Conservation (phyloP, 2,329 filamentous ascomycete genomes). For the Pestalotiopsis sp. region DNA sequence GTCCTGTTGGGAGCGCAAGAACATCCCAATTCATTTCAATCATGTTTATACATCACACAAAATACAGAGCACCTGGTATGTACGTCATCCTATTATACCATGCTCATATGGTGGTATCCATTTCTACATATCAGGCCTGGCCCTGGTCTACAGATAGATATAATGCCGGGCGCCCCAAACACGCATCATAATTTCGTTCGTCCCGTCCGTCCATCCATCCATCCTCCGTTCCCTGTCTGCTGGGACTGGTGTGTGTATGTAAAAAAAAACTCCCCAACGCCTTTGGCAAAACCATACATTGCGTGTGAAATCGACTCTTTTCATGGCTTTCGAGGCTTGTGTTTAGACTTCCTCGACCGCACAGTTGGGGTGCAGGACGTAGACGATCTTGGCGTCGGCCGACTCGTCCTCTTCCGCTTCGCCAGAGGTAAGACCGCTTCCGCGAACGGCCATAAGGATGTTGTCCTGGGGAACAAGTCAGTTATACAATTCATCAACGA, state of each 20-base stretch:
- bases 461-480: conserved; percentile 63
- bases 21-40: too few relatives aligned
- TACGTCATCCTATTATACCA: background rate
- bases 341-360: conserved; percentile 65
- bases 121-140: background rate
- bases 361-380: conserved; percentile 93
- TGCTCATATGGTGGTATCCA: background rate
- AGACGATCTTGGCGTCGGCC: conserved; percentile 62
- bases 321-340: background rate
- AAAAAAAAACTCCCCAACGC: background rate
- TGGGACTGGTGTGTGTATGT: background rate
- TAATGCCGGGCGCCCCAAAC: background rate
- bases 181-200: background rate
- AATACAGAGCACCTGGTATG: background rate
- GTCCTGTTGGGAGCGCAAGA: too few relatives aligned
- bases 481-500: background rate
- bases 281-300: background rate
- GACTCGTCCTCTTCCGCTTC: conserved; percentile 46
- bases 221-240: background rate
- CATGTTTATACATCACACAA: too few relatives aligned
- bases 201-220: background rate
- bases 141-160: background rate
- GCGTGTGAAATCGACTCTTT: background rate
- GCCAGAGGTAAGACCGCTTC: conserved; percentile 49
- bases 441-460: conserved; percentile 80